Conservation (phyloP, 495 filamentous ascomycete species). For the Aspergillus heteromorphus region DNA sequence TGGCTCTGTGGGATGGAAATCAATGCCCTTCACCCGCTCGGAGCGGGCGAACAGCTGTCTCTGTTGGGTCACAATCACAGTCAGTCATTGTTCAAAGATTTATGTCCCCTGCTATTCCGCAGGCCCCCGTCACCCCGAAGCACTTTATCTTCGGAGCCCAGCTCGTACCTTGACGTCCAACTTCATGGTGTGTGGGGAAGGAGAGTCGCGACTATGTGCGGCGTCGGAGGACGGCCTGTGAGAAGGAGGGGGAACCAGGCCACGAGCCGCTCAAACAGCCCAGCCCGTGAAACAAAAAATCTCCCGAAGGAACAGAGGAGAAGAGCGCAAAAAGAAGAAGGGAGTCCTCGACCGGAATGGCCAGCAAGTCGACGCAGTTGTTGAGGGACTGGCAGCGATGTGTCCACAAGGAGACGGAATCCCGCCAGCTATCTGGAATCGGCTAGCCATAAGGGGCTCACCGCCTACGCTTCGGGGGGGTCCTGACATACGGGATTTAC, state of each 20-base stretch:
- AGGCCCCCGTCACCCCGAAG: slow-evolving; percentile 14
- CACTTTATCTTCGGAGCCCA: slow-evolving; percentile 7
- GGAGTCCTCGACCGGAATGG: slow-evolving; percentile 14
- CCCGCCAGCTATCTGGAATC: slow-evolving; percentile 28
- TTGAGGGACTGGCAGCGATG: slow-evolving; percentile 27
- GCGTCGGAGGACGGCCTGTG: slow-evolving; percentile 28
- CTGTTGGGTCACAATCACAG: slow-evolving; percentile 37
- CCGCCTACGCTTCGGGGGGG: slow-evolving; percentile 31
- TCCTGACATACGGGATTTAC: background rate
- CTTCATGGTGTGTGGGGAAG: slow-evolving; percentile 62
- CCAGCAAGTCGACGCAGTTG: slow-evolving; percentile 7
- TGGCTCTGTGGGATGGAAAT: slow-evolving; percentile 94
- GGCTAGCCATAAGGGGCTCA: slow-evolving; percentile 24
- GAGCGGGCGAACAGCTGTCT: slow-evolving; percentile 77
- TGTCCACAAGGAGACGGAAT: slow-evolving; percentile 45
- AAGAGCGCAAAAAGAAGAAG: slow-evolving; percentile 3
- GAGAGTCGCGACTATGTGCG: slow-evolving; percentile 36
- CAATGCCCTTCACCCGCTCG: slow-evolving; percentile 94
- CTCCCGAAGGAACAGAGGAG: background rate
- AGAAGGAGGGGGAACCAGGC: slow-evolving; percentile 30
- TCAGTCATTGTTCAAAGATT: slow-evolving; percentile 24
- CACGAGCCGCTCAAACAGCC: slow-evolving; percentile 40
- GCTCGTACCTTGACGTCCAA: slow-evolving; percentile 82
- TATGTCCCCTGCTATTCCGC: slow-evolving; percentile 14
- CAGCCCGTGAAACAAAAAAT: slow-evolving; percentile 17